Percentiles rank a stretch among this genome's conserved stretches.
Evolutionary conservation across 1,284 basidiomycete genomes (phyloP).

Genomic region (Gomphus bonarii): DNA sequence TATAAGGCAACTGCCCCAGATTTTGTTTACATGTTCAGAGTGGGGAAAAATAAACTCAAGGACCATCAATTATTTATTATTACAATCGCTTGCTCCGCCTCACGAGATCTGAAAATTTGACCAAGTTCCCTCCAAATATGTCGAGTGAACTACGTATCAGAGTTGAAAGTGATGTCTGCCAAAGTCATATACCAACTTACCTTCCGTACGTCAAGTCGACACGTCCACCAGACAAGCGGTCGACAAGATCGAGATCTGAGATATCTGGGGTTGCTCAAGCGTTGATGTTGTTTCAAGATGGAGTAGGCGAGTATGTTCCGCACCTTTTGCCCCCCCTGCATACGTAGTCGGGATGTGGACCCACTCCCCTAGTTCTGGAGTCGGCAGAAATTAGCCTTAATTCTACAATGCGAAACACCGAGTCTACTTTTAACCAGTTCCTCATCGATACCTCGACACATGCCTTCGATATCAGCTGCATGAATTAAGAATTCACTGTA

Average conservation of each 20-base stretch:
- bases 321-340: slow-evolving; percentile 91
- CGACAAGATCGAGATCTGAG: slow-evolving; percentile 77
- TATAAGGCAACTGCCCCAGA: no score
- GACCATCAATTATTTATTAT: background rate
- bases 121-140: slow-evolving; percentile 72
- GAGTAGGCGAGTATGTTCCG: slow-evolving; percentile 12
- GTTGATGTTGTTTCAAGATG: background rate
- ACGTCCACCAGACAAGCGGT: slow-evolving; percentile 70
- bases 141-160: slow-evolving; percentile 53
- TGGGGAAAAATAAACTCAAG: no score
- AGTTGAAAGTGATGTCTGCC: background rate
- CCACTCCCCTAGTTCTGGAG: slow-evolving; percentile 84
- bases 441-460: slow-evolving; percentile 95
- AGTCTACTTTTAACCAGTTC: slow-evolving; percentile 67
- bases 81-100: slow-evolving; percentile 1
- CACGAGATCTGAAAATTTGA: slow-evolving; percentile 65
- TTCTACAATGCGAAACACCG: background rate
- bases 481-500: slow-evolving; percentile 90
- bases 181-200: slow-evolving; percentile 29
- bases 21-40: no score
- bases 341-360: slow-evolving; percentile 88
- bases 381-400: background rate
- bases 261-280: slow-evolving; percentile 42
- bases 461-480: slow-evolving; percentile 95
- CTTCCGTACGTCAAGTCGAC: slow-evolving; percentile 97